These are phyloP conservation scores for Solanum sejunctum DNA, from an alignment of 257 asterid genomes.

Conservation along the genomic window DNA sequence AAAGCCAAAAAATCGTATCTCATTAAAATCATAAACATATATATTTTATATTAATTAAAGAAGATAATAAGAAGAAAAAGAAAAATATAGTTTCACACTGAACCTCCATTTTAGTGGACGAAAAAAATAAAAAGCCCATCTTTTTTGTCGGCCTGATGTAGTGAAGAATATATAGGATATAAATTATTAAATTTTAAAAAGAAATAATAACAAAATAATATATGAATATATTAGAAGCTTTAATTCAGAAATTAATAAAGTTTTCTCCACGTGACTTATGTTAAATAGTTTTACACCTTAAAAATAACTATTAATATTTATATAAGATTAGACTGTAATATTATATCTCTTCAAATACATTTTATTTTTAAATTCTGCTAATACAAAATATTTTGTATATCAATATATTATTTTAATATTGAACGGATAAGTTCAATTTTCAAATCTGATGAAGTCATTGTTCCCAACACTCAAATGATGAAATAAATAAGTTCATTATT, in stretches of 20 bases:
- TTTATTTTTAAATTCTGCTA: neutral
- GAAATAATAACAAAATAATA: neutral
- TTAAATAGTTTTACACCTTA: neutral
- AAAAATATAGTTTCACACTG: neutral
- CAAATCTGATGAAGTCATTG: neutral
- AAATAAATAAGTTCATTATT: neutral
- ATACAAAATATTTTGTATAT: neutral
- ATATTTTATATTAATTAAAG: neutral
- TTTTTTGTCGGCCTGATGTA: neutral
- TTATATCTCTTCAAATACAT: too few relatives aligned
- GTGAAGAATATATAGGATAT: neutral
- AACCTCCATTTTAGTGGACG: neutral
- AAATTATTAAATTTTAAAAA: neutral
- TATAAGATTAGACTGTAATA: neutral
- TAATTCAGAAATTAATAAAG: neutral
- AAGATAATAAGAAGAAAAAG: neutral
- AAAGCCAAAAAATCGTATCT: neutral
- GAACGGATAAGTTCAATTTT: neutral
- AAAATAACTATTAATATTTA: neutral
- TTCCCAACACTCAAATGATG: neutral
- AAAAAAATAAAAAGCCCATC: neutral
- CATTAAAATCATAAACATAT: neutral
- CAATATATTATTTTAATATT: neutral
- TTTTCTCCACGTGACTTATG: accelerated
- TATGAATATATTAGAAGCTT: neutral